Evolutionary conservation across 1,284 basidiomycete genomes (phyloP).

Genomic region (Ustilago esculenta): DNA sequence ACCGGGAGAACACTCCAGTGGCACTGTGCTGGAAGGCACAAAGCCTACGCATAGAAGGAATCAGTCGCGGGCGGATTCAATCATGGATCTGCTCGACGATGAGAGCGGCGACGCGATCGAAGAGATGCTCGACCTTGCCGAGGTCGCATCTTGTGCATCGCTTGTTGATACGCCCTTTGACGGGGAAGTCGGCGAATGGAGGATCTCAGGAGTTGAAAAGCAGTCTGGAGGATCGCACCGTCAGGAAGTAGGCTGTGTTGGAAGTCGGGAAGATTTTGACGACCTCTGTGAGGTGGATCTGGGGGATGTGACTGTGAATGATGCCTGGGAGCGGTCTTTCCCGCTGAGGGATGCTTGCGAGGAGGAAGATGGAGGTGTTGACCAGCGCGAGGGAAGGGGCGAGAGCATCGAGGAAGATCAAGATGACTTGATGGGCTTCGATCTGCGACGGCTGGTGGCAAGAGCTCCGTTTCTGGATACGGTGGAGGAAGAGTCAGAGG

Average conservation of each 20-base stretch:
- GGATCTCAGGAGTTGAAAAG: too few relatives aligned
- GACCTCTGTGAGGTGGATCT: slow-evolving; percentile 12
- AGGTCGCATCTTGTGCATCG: background rate
- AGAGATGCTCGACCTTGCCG: slow-evolving; percentile 10
- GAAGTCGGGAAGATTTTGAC: background rate
- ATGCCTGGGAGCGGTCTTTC: slow-evolving; percentile 16
- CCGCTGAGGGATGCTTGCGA: background rate
- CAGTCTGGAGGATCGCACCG: too few relatives aligned
- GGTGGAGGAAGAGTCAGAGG: slow-evolving; percentile 24
- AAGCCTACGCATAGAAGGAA: slow-evolving; percentile 8
- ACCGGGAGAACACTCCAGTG: background rate
- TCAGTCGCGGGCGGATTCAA: slow-evolving; percentile 28
- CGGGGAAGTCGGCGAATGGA: too few relatives aligned
- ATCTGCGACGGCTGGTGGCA: slow-evolving; percentile 12
- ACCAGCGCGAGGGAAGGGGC: too few relatives aligned
- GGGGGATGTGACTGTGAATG: slow-evolving; percentile 17
- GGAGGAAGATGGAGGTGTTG: background rate
- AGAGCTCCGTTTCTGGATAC: slow-evolving; percentile 33
- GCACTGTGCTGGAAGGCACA: too few relatives aligned
- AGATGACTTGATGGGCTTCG: slow-evolving; percentile 8
- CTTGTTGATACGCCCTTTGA: background rate
- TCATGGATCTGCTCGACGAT: slow-evolving; percentile 22
- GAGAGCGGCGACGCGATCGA: slow-evolving; percentile 12
- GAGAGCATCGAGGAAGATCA: background rate
- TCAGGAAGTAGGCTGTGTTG: too few relatives aligned